Conservation (phyloP, 352 stramenopile genomes). For the Pythium folliculosum region DNA sequence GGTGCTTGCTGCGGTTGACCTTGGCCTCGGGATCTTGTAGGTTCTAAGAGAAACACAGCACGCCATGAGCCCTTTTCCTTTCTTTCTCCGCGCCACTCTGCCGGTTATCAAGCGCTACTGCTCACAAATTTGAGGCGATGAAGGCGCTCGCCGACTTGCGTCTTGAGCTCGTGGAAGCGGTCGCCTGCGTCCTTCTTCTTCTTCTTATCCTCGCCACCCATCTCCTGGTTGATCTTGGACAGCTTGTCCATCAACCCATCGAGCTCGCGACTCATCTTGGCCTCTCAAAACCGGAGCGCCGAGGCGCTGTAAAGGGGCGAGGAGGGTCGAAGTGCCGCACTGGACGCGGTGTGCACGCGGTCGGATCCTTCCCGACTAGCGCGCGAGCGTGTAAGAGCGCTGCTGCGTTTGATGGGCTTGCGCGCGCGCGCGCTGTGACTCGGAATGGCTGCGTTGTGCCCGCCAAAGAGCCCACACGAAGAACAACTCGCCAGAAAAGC, state of each 20-base stretch:
- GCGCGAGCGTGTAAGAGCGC: neutral
- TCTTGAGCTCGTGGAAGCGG: constrained; percentile 81
- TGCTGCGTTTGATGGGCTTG: constrained; percentile 31
- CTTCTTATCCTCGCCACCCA: constrained; percentile 73
- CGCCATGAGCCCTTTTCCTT: neutral
- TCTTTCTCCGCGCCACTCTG: too few species aligned
- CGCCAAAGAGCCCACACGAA: neutral
- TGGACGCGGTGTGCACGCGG: neutral
- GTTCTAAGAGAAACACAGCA: constrained; percentile 34
- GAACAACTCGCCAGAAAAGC: neutral
- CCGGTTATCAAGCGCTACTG: neutral
- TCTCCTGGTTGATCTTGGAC: constrained; percentile 77
- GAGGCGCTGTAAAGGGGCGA: too few species aligned
- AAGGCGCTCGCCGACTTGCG: constrained; percentile 74
- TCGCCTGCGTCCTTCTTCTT: constrained; percentile 70
- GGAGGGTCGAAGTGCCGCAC: too few species aligned
- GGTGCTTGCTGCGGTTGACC: constrained; percentile 70
- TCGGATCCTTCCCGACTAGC: neutral
- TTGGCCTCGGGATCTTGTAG: constrained; percentile 73
- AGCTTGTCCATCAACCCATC: constrained; percentile 78
- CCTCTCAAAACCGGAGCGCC: neutral
- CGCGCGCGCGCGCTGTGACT: neutral
- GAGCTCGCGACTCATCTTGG: constrained; percentile 70
- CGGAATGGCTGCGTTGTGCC: neutral
- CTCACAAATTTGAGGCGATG: constrained; percentile 77